These are phyloP conservation scores for Wallacemonas sp. DNA, from an alignment of 208 protist species.

Conservation along the genomic window DNA sequence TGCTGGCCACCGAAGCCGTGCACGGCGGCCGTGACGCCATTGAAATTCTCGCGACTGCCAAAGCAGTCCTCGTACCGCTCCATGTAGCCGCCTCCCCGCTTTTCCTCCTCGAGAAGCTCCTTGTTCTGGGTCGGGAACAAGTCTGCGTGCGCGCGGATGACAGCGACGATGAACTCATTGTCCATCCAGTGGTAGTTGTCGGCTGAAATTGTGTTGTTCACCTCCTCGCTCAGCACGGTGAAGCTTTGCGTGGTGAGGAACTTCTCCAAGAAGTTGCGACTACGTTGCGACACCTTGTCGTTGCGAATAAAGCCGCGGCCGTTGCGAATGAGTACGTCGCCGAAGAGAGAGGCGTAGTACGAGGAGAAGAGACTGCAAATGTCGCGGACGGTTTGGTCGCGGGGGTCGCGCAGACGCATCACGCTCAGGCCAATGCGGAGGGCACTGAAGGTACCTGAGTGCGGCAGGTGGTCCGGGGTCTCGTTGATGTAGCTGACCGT, in stretches of 20 bases:
- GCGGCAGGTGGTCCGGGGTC: slow-evolving; percentile 45
- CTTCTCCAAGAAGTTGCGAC: slow-evolving; percentile 49
- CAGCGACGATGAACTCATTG: slow-evolving; percentile 85
- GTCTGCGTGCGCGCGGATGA: slow-evolving; percentile 56
- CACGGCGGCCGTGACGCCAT: slow-evolving; percentile 55
- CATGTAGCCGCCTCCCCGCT: slow-evolving; percentile 61
- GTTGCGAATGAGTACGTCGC: slow-evolving; percentile 55
- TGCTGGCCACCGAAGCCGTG: slow-evolving; percentile 72
- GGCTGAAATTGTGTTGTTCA: slow-evolving; percentile 47
- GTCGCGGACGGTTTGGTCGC: slow-evolving; percentile 65
- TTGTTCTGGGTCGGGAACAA: slow-evolving; percentile 53
- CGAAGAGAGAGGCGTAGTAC: slow-evolving; percentile 78
- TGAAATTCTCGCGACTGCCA: slow-evolving; percentile 65
- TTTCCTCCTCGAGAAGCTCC: slow-evolving; percentile 57
- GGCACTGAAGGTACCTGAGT: slow-evolving; percentile 66
- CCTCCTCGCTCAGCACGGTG: slow-evolving; percentile 53
- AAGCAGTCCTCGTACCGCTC: slow-evolving; percentile 66
- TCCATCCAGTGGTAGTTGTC: slow-evolving; percentile 70
- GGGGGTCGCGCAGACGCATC: slow-evolving; percentile 51
- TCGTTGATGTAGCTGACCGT: slow-evolving; percentile 64
- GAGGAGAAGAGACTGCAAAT: slow-evolving; percentile 80
- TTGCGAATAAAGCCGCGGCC: slow-evolving; percentile 29
- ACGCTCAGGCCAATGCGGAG: slow-evolving; percentile 63
- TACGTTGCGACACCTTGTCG: slow-evolving; percentile 18
- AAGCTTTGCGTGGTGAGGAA: slow-evolving; percentile 74